Evolutionary conservation across 441 rosid species (phyloP).

Genomic region (Bruguiera hainesii): DNA sequence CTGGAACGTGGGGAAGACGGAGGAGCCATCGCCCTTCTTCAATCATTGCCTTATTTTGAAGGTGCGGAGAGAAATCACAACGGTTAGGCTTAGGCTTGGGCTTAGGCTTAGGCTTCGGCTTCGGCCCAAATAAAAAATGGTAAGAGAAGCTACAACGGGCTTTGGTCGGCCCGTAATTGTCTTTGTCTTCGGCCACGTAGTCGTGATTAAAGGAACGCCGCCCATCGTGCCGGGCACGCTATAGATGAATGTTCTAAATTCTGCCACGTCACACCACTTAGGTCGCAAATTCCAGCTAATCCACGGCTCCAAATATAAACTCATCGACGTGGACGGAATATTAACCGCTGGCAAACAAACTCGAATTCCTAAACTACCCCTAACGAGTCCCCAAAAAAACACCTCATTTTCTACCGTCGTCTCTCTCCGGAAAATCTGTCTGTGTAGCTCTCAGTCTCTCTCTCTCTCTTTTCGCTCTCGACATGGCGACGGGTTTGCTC

Average conservation of each 20-base stretch:
- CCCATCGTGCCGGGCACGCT: neutral
- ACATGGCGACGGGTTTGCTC: constrained; percentile 62
- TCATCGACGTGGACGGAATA: constrained; percentile 1
- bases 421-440: neutral
- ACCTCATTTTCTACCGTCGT: neutral
- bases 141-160: no score
- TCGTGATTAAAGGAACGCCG: neutral
- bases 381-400: neutral
- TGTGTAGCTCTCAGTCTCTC: neutral
- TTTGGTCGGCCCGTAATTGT: no score
- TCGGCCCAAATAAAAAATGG: no score
- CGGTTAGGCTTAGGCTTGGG: no score
- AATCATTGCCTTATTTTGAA: no score
- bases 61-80: no score
- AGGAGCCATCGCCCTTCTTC: no score
- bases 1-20: no score
- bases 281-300: neutral
- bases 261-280: constrained; percentile 13
- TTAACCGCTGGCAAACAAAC: neutral
- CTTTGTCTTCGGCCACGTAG: neutral
- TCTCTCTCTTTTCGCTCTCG: neutral
- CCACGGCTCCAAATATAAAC: constrained; percentile 12
- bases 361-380: constrained; percentile 15
- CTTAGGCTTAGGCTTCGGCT: no score
- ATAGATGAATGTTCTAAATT: neutral